Conservation (phyloP, 768 basidiomycete genomes). For the Russula sp. region DNA sequence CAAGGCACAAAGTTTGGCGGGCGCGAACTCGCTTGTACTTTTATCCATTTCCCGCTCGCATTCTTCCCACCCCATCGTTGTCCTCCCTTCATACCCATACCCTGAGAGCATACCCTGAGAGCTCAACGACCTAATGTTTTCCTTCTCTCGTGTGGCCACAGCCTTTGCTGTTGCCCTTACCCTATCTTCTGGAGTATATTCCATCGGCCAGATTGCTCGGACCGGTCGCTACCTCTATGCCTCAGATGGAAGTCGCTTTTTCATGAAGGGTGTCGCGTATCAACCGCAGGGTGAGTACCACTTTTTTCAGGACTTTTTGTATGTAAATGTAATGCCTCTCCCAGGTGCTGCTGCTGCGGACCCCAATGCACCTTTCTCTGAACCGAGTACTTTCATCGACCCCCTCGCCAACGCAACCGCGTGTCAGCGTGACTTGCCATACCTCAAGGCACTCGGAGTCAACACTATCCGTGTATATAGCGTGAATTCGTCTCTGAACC, state of each 20-base stretch:
- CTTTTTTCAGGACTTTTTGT: background rate
- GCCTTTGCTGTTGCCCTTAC: slow-evolving; percentile 42
- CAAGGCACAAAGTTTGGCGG: no score
- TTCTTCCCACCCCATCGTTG: slow-evolving; percentile 1
- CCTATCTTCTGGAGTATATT: slow-evolving; percentile 52
- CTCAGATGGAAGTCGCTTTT: slow-evolving; percentile 72
- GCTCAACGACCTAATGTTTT: slow-evolving; percentile 33
- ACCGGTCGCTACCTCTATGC: slow-evolving; percentile 79
- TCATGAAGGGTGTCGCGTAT: slow-evolving; percentile 85
- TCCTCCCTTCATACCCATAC: slow-evolving; percentile 13
- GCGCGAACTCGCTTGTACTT: no score
- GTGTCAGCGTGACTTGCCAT: slow-evolving; percentile 78
- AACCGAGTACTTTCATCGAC: slow-evolving; percentile 76
- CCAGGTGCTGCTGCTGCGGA: background rate
- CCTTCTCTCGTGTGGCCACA: slow-evolving; percentile 30
- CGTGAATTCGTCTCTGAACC: slow-evolving; percentile 77
- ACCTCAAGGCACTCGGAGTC: slow-evolving; percentile 69
- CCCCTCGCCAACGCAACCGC: slow-evolving; percentile 64
- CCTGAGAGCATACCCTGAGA: slow-evolving; percentile 15
- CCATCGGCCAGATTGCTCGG: slow-evolving; percentile 66
- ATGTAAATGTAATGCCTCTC: background rate
- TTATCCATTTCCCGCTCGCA: background rate
- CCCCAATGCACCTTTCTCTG: slow-evolving; percentile 46
- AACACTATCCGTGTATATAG: slow-evolving; percentile 86
- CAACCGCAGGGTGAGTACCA: slow-evolving; percentile 65